Percentiles rank a stretch among this genome's conserved stretches.
Conservation (phyloP, 2,329 filamentous ascomycete genomes). For the Cadophora gregata region DNA sequence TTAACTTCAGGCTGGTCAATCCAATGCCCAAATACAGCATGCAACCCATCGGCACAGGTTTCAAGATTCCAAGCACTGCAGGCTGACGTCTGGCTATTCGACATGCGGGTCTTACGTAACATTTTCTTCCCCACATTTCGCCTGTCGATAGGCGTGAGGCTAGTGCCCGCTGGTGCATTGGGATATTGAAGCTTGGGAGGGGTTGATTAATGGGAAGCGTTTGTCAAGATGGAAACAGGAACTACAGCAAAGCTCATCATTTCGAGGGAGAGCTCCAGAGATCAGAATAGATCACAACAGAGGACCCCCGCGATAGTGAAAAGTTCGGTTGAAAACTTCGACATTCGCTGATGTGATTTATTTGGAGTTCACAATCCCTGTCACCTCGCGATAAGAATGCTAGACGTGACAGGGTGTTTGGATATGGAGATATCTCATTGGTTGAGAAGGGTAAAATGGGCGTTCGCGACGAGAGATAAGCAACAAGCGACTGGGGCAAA, state of each 20-base stretch:
- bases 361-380: not conserved
- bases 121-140: slow-evolving; percentile 26
- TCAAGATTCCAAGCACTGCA: not conserved
- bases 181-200: not conserved
- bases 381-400: slow-evolving; percentile 12
- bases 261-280: not conserved
- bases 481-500: not conserved
- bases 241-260: not conserved
- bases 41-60: not conserved
- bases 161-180: slow-evolving; percentile 12
- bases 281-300: not conserved
- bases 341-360: not conserved
- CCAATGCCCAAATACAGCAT: slow-evolving; percentile 22
- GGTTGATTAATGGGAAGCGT: not conserved
- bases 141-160: slow-evolving; percentile 13
- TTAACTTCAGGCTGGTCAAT: slow-evolving; percentile 12
- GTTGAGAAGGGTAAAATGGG: slow-evolving; percentile 1
- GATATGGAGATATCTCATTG: not conserved
- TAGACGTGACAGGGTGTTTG: slow-evolving; percentile 5
- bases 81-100: slow-evolving; percentile 6
- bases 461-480: slow-evolving; percentile 22
- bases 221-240: not conserved
- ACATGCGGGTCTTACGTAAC: slow-evolving; percentile 25
- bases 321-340: not conserved
- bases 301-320: too few species aligned